Base-by-base conservation (phyloP, 352 stramenopile genomes). In the Phytophthora pinifolia region DNA sequence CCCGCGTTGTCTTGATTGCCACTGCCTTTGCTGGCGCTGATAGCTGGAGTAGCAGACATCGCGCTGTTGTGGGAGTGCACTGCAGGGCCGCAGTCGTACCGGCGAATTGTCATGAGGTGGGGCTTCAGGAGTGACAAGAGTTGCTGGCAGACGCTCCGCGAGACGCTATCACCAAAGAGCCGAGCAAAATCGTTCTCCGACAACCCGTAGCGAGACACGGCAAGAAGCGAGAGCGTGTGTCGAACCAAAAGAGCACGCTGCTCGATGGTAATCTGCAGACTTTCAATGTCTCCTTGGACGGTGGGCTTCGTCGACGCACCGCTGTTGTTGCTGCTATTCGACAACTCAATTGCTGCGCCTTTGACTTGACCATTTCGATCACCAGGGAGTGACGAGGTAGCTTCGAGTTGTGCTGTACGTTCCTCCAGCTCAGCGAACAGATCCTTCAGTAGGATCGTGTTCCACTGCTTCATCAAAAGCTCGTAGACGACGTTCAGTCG, bases 401-500 rank as follows among this genome's bases (percentile, higher is more conserved):
- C 25, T 15, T 71, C 50, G 9, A 51, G 9, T 18, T 49, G n/a
- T 36, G 45, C 35, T 42, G 54, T 75, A 25, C 37, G 79, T 20
- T 59, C 70, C 39, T 71, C 18, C 4, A 77, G 61, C 14, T 76
- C 56, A 12, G 72, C 62, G 10, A 70, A 58, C 34, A 89, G 60
- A 49, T 88, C 79, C 30, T 75, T 69, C 10, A 91, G 63, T 18
- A 91, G 52, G 30, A 90, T 72, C 9, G 72, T 48, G 47, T 89
- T 90, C 83, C 83, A 94, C n/a, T 77, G 79, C 46, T 77, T 83
- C 62, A 93, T 74, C 12, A 92, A 53, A 44, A 82, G 54, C 30
- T 86, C 76, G 31, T 90, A 92, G 14, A 89, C 51, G 18, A 25
- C 38, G 39, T 80, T 73, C 22, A 89, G 46, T 22, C 88, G 79